phyloP scores from a whole-genome alignment of 257 asterid genomes.

The Rubia yunnanensis region DNA sequence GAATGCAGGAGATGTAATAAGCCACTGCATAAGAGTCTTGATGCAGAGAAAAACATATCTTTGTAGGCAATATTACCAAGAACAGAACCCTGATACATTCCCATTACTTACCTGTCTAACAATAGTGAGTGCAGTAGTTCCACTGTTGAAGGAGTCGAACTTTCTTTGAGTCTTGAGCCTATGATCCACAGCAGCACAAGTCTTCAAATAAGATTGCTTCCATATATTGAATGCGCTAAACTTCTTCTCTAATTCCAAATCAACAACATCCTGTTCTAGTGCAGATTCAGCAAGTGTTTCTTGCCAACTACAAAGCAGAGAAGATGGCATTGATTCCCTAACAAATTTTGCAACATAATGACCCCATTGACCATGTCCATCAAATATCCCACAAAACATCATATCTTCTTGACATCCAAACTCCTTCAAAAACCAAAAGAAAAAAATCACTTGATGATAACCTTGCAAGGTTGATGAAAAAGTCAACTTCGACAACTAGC shows the following conservation, averaged over 20 bases:
- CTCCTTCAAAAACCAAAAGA: conserved; percentile 30
- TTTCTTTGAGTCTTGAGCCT: conserved; percentile 63
- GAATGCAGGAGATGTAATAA: too few species aligned
- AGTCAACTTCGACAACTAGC: background rate
- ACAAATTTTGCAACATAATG: conserved; percentile 82
- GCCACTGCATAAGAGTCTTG: too few species aligned
- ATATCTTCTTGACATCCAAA: conserved; percentile 95
- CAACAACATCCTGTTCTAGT: conserved; percentile 35
- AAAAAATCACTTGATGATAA: background rate
- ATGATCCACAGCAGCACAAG: conserved; percentile 86
- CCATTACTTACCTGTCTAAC: conserved; percentile 65
- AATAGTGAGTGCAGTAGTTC: conserved; percentile 79
- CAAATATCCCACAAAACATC: conserved; percentile 93
- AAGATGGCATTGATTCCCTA: conserved; percentile 62
- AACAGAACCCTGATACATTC: background rate
- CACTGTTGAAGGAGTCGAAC: conserved; percentile 72
- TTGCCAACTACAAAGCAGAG: conserved; percentile 77
- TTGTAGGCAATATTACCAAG: background rate
- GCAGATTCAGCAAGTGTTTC: conserved; percentile 62
- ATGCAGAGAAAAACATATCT: background rate
- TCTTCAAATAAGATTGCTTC: conserved; percentile 72
- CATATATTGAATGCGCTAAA: conserved; percentile 51
- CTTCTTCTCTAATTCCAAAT: conserved; percentile 44
- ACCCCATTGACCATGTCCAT: conserved; percentile 99
- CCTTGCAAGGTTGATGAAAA: background rate